Conservation (phyloP, 352 stramenopile species). For the Phytopythium delawarense region DNA sequence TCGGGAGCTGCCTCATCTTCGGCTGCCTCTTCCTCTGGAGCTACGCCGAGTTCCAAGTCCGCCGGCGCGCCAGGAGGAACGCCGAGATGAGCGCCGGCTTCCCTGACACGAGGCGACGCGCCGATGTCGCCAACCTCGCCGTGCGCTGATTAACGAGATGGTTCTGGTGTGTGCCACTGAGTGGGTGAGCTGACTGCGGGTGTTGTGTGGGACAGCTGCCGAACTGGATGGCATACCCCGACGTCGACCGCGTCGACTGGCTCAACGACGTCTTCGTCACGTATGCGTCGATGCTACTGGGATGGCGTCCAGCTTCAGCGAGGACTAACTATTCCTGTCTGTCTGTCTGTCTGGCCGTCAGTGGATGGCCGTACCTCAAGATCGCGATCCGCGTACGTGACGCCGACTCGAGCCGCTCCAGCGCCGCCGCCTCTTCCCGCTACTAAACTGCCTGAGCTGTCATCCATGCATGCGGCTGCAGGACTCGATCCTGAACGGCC, state of each 20-base stretch:
- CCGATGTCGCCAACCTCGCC: slow-evolving; percentile 29
- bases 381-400: slow-evolving; percentile 55
- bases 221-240: slow-evolving; percentile 51
- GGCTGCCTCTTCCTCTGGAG: slow-evolving; percentile 46
- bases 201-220: slow-evolving; percentile 21
- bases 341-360: slow-evolving; percentile 13
- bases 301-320: background rate
- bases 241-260: slow-evolving; percentile 74
- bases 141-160: background rate
- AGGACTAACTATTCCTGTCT: background rate
- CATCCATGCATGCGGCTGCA: slow-evolving; percentile 9
- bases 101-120: slow-evolving; percentile 14
- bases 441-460: background rate
- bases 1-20: slow-evolving; percentile 30
- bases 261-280: slow-evolving; percentile 69
- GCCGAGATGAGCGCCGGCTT: slow-evolving; percentile 12
- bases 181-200: background rate
- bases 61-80: slow-evolving; percentile 15
- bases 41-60: slow-evolving; percentile 48
- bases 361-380: slow-evolving; percentile 72
- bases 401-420: too few relatives aligned
- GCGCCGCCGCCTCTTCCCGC: too few relatives aligned
- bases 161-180: background rate
- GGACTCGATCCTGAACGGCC: slow-evolving; percentile 55
- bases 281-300: slow-evolving; percentile 9